Evolutionary conservation across 805 yeast species (phyloP), one percentile per base, ranked within the genome.

Genomic region (Pichia rugopelliculosa): DNA sequence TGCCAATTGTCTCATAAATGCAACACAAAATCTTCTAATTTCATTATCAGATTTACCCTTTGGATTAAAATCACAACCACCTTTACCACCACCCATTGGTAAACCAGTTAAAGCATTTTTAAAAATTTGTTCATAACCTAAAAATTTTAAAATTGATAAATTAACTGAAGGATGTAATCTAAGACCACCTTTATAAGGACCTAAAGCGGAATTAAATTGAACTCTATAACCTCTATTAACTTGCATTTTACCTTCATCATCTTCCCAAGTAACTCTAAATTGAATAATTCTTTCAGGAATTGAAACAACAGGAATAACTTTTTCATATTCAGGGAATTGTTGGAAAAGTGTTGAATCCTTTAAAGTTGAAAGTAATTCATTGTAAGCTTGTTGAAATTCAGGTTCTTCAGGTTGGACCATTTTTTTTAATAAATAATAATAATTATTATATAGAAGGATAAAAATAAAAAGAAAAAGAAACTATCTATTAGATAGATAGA

Each of bases 61-160:
- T 63, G 97, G 96, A 75, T 90, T 89, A 73, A 91, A 93, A 74
- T 91, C 96, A 52, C 96, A 77, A 70, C 99, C 99, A 80, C 99
- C 99, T 71, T 91, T 91, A 74, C 96, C 99, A 76, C 99, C 99
- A 69, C 99, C 99, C 85, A 91, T 90, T 80, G 83, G 79, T 61
- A 90, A 79, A 64, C 98, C 98, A 61, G 99, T 91, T 64, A 91
- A 77, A 45, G 99, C 98, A 67, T 91, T 91, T 80, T 91, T 91
- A 81, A 91, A 93, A 70, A 89, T 89, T 75, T 91, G 99, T 77
- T 91, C 99, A 71, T 87, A 91, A 63, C 98, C 99, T 65, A 91
- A 78, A 74, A 91, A 91, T 76, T 91, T 91, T 68, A 91, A 80
- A 70, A 91, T 87, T 49, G 96, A 88, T 63, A 91, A 77, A 74